These are phyloP conservation scores for Pestalotiopsis sp. DNA, from an alignment of 2,329 filamentous ascomycete genomes.

Conservation along the genomic window DNA sequence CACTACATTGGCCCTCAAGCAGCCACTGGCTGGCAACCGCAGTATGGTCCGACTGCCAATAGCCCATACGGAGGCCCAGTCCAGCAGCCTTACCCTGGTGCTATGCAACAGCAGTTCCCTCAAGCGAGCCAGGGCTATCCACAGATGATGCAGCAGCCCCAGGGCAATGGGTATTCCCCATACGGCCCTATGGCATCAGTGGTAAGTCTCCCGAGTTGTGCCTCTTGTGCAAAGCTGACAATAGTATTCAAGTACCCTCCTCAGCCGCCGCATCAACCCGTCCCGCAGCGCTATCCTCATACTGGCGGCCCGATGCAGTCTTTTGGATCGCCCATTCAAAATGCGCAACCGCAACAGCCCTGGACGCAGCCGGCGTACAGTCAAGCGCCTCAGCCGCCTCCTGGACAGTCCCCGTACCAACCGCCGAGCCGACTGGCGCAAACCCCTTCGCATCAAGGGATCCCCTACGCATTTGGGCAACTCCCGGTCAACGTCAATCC, in stretches of 20 bases:
- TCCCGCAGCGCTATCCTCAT: conserved; percentile 35
- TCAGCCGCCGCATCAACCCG: conserved; percentile 28
- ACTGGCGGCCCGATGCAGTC: conserved; percentile 34
- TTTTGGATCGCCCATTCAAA: conserved; percentile 37
- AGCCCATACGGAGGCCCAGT: conserved; percentile 44
- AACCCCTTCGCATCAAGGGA: conserved; percentile 31
- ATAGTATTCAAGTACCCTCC: conserved; percentile 27
- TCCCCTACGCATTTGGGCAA: conserved; percentile 78
- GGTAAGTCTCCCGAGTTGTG: conserved; percentile 32
- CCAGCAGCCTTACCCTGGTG: conserved; percentile 49
- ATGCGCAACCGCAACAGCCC: conserved; percentile 32
- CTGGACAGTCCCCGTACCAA: conserved; percentile 16
- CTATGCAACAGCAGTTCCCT: conserved; percentile 47
- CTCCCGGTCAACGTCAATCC: conserved; percentile 71
- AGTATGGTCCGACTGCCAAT: conserved; percentile 50
- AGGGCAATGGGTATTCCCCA: conserved; percentile 41
- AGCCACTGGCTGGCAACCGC: conserved; percentile 56
- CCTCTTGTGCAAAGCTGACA: not conserved
- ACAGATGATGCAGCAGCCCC: conserved; percentile 37
- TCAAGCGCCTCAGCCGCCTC: conserved; percentile 24
- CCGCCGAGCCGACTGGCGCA: conserved; percentile 22
- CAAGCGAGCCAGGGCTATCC: conserved; percentile 45
- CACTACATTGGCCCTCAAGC: conserved; percentile 32
- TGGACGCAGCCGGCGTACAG: conserved; percentile 30
- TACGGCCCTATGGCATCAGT: conserved; percentile 47